Evolutionary conservation across 2,329 filamentous ascomycete species (phyloP), one percentile per base, ranked within the genome.

Genomic region (Colletotrichum navitas): DNA sequence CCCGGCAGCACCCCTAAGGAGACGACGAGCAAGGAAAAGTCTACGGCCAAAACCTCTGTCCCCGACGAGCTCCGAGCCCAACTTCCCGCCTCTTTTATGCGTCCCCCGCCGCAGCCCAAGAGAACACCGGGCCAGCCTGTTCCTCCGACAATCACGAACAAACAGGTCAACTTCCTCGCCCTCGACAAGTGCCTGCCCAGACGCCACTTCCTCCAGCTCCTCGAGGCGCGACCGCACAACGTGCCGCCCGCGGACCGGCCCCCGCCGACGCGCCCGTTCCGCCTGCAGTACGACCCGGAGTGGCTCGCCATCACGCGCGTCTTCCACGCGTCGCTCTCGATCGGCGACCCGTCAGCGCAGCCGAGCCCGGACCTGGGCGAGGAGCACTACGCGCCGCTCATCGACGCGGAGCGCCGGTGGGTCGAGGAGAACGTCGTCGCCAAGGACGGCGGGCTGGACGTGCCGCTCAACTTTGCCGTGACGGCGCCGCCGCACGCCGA

Each of bases 221-320:
- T 92, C 43, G 88, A 92, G 41, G 84, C 95, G 24, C 78, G 82
- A 2, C 84, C 90, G 3, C 77, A 71, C 68, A 55, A 71, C 51
- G 56, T 62, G 16, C 60, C 64, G 32, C 60, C 52, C 54, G 49
- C 39, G 58, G 26, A 64, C 59, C 14, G 60, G 72, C 61, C 76
- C 34, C 11, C 83, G 41, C 61, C 63, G 32, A 24, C 77, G 21
- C 81, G 84, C 2, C 90, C 90, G 1, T 88, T 90, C 75, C 85
- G 83, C 14, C 85, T 98, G 0, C 84, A 90, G 59, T 98, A 99
- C 79, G 96, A 99, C 80, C 90, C 91, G 14, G 96, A 99, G 83
- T 99, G 95, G 95, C 90, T 99, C 10, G 93, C 96, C 52, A 98
- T 99, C 74, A 95, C 92, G 16, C 92, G 95, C 52, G 92, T 91